A percentile compares a stretch with the other conserved stretches of the same genome.
Conservation (phyloP, 202 grass and related monocot genomes). For the Setaria viridis region DNA sequence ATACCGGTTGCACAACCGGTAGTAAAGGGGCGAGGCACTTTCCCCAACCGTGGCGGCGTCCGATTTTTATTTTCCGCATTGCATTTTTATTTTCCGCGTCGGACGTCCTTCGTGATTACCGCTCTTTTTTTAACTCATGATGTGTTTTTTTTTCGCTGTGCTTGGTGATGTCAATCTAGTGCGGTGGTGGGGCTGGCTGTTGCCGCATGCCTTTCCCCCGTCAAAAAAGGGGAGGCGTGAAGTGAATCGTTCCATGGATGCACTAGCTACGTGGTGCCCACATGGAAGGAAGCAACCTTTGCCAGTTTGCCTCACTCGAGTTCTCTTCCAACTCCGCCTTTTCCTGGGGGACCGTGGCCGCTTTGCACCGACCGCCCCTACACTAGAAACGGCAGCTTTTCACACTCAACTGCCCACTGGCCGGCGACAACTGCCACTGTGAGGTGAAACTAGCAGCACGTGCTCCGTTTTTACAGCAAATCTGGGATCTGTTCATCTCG, state of each 20-base stretch:
- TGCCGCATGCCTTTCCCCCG: conserved; percentile 28
- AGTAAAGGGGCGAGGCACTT: too few species aligned
- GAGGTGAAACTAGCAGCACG: not conserved
- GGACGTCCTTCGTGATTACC: too few species aligned
- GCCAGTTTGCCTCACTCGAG: not conserved
- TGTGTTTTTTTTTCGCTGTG: too few species aligned
- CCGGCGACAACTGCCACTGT: not conserved
- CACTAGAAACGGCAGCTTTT: not conserved
- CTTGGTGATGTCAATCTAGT: not conserved
- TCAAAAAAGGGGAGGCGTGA: conserved; percentile 6
- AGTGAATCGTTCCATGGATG: not conserved
- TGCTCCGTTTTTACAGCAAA: not conserved
- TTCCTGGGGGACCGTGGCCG: not conserved
- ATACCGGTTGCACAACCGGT: too few species aligned
- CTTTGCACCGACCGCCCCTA: conserved; percentile 14
- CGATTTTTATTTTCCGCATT: too few species aligned
- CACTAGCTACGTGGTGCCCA: not conserved
- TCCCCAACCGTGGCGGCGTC: too few species aligned
- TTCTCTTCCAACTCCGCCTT: not conserved
- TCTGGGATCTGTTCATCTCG: not conserved
- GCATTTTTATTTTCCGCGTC: too few species aligned
- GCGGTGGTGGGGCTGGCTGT: conserved; percentile 1
- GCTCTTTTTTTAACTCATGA: not conserved
- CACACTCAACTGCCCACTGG: not conserved
- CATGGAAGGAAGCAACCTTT: not conserved